Percentiles rank a stretch among this genome's conserved stretches.
These are phyloP conservation scores for Metschnikowia cubensis DNA, from an alignment of 805 yeast species.

Conservation along the genomic window DNA sequence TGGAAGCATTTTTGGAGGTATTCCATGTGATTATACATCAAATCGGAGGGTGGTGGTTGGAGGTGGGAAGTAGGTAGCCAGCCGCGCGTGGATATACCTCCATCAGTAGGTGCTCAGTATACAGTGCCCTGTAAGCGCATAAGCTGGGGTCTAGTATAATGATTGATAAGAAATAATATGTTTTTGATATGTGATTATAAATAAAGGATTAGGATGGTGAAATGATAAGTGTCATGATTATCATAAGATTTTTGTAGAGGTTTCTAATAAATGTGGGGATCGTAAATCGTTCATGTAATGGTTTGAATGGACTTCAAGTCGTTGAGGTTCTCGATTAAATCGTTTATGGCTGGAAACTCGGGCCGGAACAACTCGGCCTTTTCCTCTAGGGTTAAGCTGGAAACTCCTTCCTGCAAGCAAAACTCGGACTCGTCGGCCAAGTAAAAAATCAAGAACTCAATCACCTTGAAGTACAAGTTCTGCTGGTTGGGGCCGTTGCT, in stretches of 20 bases:
- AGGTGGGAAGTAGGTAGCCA: background rate
- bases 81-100: constrained; percentile 1
- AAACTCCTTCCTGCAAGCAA: constrained; percentile 1
- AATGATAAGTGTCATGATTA: too few relatives aligned
- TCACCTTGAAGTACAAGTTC: constrained; percentile 55
- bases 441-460: constrained; percentile 69
- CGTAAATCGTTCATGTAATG: background rate
- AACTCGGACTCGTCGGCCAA: constrained; percentile 55
- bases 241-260: background rate
- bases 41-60: background rate
- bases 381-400: constrained; percentile 17
- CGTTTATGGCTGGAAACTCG: constrained; percentile 39
- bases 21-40: constrained; percentile 84
- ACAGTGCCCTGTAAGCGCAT: background rate
- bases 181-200: too few relatives aligned
- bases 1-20: constrained; percentile 72
- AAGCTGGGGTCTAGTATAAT: too few relatives aligned
- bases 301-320: constrained; percentile 20
- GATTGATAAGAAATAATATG: too few relatives aligned
- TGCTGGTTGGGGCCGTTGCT: constrained; percentile 26
- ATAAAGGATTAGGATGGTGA: too few relatives aligned
- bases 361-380: constrained; percentile 34
- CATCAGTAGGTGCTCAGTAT: background rate
- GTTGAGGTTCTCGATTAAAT: constrained; percentile 32
- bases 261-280: background rate